Evolutionary conservation across 2,329 filamentous ascomycete genomes (phyloP).

Genomic region (Aspergillus udagawae): DNA sequence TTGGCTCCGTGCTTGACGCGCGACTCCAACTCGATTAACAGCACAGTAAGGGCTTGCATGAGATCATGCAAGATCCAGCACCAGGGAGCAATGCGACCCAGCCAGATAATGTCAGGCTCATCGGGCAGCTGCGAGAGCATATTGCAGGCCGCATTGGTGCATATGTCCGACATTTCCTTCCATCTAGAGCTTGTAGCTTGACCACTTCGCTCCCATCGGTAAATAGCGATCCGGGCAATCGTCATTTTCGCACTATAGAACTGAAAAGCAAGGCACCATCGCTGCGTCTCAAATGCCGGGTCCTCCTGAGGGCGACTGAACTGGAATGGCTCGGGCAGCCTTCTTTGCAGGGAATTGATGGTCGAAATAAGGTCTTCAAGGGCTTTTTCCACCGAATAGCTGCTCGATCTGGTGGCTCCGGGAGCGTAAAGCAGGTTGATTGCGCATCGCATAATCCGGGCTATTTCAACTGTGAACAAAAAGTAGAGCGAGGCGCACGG

Average conservation of each 20-base stretch:
- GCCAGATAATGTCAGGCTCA: slow-evolving; percentile 26
- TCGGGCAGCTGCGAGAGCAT: slow-evolving; percentile 35
- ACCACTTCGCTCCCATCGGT: slow-evolving; percentile 28
- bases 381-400: background rate
- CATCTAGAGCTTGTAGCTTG: slow-evolving; percentile 1
- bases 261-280: slow-evolving; percentile 23
- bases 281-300: background rate
- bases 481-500: background rate
- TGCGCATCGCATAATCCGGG: background rate
- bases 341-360: background rate
- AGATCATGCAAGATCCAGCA: slow-evolving; percentile 40
- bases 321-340: background rate
- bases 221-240: slow-evolving; percentile 38
- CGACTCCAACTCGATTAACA: slow-evolving; percentile 27
- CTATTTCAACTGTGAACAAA: background rate
- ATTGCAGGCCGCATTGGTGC: slow-evolving; percentile 32
- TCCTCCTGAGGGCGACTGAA: background rate
- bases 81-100: slow-evolving; percentile 35
- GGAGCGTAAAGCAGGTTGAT: background rate
- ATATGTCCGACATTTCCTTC: slow-evolving; percentile 26
- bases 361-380: background rate
- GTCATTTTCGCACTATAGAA: slow-evolving; percentile 38
- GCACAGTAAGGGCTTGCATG: slow-evolving; percentile 37
- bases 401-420: background rate
- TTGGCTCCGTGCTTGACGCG: background rate